Evolutionary conservation across 495 filamentous ascomycete genomes (phyloP), one percentile per base, ranked within the genome.

Genomic region (Xylaria cubensis): DNA sequence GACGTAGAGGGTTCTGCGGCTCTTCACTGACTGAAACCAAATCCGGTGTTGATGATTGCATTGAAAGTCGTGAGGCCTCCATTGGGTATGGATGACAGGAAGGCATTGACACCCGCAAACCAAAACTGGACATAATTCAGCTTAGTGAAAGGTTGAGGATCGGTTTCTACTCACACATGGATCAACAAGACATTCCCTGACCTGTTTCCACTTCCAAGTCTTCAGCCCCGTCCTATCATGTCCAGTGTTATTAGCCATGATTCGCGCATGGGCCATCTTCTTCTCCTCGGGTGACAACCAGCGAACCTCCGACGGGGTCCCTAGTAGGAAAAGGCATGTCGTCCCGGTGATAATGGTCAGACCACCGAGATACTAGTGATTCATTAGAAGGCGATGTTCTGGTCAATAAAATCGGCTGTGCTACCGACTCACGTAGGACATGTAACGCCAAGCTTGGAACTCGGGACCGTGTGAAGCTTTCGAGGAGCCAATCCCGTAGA

Each of bases 51-150:
- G 8, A 88, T 77, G 46, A 87, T 84, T 0, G 80, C 73, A 0
- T 82, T 82, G 73, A 87, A 88, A 44, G 85, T 86, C 0, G 84
- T 85, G 29, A 87, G 79, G 0, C 85, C 86, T 9, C 87, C 86
- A 59, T 84, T 86, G 0, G 86, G 86, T 29, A 87, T 83, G 8
- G 82, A 84, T 56, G 79, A 84, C 1, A 87, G 68, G 73, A 88
- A 81, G 0, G 84, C 84, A 21, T 84, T 79, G 19, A 86, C 55
- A 17, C 82, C 80, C 0, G 85, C 76, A 13, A 88, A 76, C 84
- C 83, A 87, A 46, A 80, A 80, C 65, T 67, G 17, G 19, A 44
- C 70, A 72, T 44, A 17, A 21, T 29, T 68, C 4, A 7, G 10
- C 7, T 44, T 1, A 17, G 42, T 10, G 36, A 39, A 8, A 39